Conservation (phyloP, 2,329 filamentous ascomycete species). For the Gaeumannomyces tritici region DNA sequence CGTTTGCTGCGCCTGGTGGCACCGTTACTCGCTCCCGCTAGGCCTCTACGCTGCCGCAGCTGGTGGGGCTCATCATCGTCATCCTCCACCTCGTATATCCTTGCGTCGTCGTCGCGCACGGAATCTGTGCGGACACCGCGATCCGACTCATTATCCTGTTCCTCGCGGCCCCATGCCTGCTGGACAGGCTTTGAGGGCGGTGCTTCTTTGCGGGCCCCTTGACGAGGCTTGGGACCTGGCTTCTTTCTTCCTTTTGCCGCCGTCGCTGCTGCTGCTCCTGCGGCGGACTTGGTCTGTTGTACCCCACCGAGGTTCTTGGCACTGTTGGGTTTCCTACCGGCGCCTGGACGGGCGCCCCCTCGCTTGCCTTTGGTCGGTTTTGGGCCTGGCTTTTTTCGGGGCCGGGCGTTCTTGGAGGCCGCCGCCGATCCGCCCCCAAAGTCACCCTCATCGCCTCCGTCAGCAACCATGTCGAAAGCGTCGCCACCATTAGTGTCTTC, state of each 20-base stretch:
- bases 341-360: constrained; percentile 2
- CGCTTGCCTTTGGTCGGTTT: constrained; percentile 6
- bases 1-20: constrained; percentile 6
- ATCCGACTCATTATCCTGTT: background rate
- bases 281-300: constrained; percentile 4
- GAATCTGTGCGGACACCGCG: background rate
- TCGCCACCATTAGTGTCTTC: constrained; percentile 1
- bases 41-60: background rate
- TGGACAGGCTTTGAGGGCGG: constrained; percentile 2
- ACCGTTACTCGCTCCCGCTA: background rate
- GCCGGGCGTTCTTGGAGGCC: background rate
- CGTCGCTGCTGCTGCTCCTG: background rate
- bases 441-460: background rate
- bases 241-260: background rate
- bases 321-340: constrained; percentile 3
- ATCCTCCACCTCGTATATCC: background rate
- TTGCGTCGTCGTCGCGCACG: constrained; percentile 11
- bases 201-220: background rate
- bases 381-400: background rate
- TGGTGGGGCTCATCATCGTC: background rate
- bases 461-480: background rate
- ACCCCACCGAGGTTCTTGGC: background rate
- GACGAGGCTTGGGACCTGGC: constrained; percentile 1
- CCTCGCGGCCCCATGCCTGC: background rate
- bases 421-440: background rate